These are phyloP conservation scores for Raffaelea deltoideospora DNA, from an alignment of 2,329 filamentous ascomycete genomes.

Conservation along the genomic window DNA sequence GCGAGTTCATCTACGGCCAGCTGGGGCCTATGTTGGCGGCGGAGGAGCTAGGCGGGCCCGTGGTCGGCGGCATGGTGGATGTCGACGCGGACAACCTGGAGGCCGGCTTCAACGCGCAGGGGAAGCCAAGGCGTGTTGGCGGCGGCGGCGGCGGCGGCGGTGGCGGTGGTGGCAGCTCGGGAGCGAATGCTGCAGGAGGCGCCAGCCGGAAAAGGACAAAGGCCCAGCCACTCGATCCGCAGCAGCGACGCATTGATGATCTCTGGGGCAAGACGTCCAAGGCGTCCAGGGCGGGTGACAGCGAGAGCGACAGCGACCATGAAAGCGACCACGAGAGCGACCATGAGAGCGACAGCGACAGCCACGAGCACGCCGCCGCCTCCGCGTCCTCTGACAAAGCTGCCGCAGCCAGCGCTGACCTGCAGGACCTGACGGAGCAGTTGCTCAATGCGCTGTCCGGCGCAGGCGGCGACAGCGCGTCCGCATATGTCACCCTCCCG, in stretches of 20 bases:
- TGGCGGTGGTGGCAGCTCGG: too few relatives aligned
- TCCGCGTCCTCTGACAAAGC: too few relatives aligned
- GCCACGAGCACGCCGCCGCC: too few relatives aligned
- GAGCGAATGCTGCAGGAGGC: too few relatives aligned
- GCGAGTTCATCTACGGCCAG: conserved; percentile 54
- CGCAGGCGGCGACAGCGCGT: conserved; percentile 36
- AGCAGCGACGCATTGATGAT: conserved; percentile 47
- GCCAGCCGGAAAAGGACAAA: too few relatives aligned
- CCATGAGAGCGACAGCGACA: neutral
- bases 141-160: conserved; percentile 37
- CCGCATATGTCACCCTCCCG: conserved; percentile 41
- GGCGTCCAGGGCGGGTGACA: neutral
- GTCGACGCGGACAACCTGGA: conserved; percentile 43
- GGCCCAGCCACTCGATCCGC: conserved; percentile 36
- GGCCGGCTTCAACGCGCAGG: conserved; percentile 44
- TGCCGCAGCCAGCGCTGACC: conserved; percentile 36
- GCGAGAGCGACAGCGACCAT: neutral
- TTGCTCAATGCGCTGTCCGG: conserved; percentile 43
- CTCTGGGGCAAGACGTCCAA: too few relatives aligned
- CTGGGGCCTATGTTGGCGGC: conserved; percentile 66
- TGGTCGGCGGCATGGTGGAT: conserved; percentile 60
- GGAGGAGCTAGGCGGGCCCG: conserved; percentile 69
- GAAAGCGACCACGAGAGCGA: neutral
- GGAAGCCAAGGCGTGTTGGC: conserved; percentile 33
- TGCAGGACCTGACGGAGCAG: conserved; percentile 44